phyloP scores from a whole-genome alignment of 129 eudicot genomes.

The Daucus carota region DNA sequence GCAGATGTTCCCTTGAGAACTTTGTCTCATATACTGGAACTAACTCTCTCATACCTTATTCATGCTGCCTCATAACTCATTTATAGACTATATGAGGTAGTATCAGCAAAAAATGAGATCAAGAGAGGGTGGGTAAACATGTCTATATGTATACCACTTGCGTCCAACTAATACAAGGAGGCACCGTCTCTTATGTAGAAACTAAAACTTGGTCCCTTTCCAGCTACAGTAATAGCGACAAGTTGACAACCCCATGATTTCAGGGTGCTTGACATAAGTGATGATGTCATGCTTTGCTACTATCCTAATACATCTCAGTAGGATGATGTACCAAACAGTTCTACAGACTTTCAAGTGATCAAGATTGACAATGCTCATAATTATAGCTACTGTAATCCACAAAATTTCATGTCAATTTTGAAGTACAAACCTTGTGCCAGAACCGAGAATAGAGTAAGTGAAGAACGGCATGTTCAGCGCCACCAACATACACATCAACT shows the following conservation, averaged over 20 bases:
- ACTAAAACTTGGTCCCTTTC: not conserved
- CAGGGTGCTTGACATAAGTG: not conserved
- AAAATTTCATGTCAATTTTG: not conserved
- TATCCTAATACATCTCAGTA: not conserved
- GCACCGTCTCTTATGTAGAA: not conserved
- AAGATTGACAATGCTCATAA: not conserved
- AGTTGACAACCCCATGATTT: not conserved
- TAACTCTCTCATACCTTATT: not conserved
- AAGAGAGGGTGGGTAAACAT: not conserved
- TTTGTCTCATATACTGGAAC: not conserved
- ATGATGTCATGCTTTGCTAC: not conserved
- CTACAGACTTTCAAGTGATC: not conserved
- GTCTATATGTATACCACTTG: not conserved
- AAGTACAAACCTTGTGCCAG: slow-evolving; percentile 89
- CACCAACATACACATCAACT: slow-evolving; percentile 95
- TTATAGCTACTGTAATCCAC: not conserved
- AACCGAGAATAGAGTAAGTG: slow-evolving; percentile 95
- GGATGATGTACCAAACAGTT: not conserved
- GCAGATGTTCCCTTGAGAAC: not conserved
- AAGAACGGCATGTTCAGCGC: slow-evolving; percentile 99
- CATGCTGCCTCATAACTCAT: not conserved
- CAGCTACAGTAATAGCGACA: not conserved
- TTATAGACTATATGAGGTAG: no score
- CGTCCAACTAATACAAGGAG: not conserved
- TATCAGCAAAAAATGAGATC: not conserved